Conservation (phyloP, 345 rosid genomes). For the Lepidium aucheri region DNA sequence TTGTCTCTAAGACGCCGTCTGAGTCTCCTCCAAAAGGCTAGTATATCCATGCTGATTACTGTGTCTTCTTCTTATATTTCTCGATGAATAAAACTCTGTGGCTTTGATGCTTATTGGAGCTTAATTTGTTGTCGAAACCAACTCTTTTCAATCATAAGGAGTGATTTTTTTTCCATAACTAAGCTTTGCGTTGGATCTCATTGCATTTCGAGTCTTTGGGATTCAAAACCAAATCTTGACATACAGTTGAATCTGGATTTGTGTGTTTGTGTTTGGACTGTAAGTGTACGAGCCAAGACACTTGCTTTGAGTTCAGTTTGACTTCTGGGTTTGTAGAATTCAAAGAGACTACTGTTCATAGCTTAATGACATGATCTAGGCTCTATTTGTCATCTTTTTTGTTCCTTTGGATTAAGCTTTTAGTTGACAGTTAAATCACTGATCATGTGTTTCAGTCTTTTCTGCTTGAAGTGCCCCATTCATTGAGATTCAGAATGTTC, state of each 20-base stretch:
- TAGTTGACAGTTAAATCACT: neutral
- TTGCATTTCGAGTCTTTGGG: neutral
- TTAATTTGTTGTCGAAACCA: neutral
- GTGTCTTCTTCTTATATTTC: neutral
- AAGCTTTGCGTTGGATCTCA: neutral
- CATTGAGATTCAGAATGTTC: neutral
- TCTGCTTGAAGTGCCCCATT: neutral
- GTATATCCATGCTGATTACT: neutral
- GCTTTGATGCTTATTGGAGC: neutral
- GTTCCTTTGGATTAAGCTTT: neutral
- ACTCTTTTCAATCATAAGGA: neutral
- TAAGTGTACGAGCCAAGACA: neutral
- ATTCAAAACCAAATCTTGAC: neutral
- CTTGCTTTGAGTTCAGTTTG: neutral
- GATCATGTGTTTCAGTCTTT: neutral
- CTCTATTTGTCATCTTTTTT: neutral
- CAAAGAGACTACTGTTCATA: neutral
- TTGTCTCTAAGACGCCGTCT: constrained; percentile 78
- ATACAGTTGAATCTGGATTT: neutral
- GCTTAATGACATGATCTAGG: neutral
- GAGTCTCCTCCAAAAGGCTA: constrained; percentile 30
- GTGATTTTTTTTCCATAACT: neutral
- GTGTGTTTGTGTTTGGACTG: neutral
- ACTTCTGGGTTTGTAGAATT: neutral
- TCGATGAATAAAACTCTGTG: neutral